Evolutionary conservation across 345 rosid genomes (phyloP), one percentile per base, ranked within the genome.

Genomic region (Moricandia moricandioides): DNA sequence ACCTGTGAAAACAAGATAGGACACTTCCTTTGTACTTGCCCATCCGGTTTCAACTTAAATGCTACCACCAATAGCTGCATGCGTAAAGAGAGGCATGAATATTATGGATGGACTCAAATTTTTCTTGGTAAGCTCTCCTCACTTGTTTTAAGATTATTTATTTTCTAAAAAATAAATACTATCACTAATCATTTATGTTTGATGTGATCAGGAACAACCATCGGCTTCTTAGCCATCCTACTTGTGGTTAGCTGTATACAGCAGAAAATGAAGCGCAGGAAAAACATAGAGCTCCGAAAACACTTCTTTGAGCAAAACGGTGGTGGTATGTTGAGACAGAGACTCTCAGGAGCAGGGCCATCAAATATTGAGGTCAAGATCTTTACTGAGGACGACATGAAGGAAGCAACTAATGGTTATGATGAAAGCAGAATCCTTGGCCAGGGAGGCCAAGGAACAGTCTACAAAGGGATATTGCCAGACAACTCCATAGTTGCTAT

Each of bases 21-120:
- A 14, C 55, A 5, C 64, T 81, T 62, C 37, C 52, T 8, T 0
- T 87, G 91, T 62, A 10, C 0, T 0, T 85, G 88, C 31, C 54
- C 37, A 2, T 56, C 73, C 18, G 73, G 39, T n/a, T 37, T 13
- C 64, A 0, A 39, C 35, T 55, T 55, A 35, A 12, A 69, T 69
- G 1, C 14, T 12, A 56, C 63, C 5, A 5, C 9, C 0, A 67
- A 11, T 7, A 31, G 67, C 18, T 59, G 78, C 67, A 40, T 2
- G 3, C 65, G 4, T 17, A 62, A 67, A 43, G 21, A 1, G 2
- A 11, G 8, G 18, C 0, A 0, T 85, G 85, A 10, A 70, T 13
- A 62, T 33, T n/a, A 1, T 24, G 55, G 2, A 65, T 67, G 71
- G 69, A 26, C 56, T 43, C 13, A 8, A 13, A 65, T 65, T 65